These are phyloP conservation scores for Dactylella cylindrospora DNA, from an alignment of 2,329 filamentous ascomycete species.

Conservation along the genomic window DNA sequence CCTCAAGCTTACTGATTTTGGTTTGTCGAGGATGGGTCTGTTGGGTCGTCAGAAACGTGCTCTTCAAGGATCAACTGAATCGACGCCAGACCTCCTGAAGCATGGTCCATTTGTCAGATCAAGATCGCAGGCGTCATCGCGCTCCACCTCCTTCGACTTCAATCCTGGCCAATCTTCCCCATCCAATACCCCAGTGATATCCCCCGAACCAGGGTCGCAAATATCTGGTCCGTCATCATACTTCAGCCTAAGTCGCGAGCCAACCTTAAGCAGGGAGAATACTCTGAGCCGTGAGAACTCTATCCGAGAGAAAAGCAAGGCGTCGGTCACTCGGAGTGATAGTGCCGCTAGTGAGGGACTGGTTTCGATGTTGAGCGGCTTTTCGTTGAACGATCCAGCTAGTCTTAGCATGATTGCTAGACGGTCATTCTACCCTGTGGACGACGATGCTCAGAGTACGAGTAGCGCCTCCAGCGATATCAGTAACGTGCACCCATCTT, in stretches of 20 bases:
- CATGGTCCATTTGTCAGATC: constrained; percentile 86
- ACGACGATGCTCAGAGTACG: constrained; percentile 73
- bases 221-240: constrained; percentile 85
- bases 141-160: constrained; percentile 90
- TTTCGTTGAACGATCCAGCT: constrained; percentile 69
- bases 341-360: constrained; percentile 87
- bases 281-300: constrained; percentile 42
- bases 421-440: constrained; percentile 62
- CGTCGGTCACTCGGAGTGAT: constrained; percentile 84
- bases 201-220: constrained; percentile 67
- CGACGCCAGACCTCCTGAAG: constrained; percentile 88
- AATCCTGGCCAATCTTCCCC: constrained; percentile 74
- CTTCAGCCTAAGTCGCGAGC: constrained; percentile 73
- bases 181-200: constrained; percentile 80
- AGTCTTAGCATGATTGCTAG: constrained; percentile 47
- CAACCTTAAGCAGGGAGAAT: constrained; percentile 60
- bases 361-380: constrained; percentile 75
- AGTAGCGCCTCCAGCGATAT: constrained; percentile 73
- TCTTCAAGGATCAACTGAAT: constrained; percentile 73
- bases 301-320: constrained; percentile 48
- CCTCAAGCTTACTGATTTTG: constrained; percentile 95
- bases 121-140: constrained; percentile 81
- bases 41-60: constrained; percentile 95
- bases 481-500: constrained; percentile 47
- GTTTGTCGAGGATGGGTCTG: constrained; percentile 92